Base-by-base conservation (phyloP, 2,329 filamentous ascomycete species). In the Microdochium bolleyi region DNA sequence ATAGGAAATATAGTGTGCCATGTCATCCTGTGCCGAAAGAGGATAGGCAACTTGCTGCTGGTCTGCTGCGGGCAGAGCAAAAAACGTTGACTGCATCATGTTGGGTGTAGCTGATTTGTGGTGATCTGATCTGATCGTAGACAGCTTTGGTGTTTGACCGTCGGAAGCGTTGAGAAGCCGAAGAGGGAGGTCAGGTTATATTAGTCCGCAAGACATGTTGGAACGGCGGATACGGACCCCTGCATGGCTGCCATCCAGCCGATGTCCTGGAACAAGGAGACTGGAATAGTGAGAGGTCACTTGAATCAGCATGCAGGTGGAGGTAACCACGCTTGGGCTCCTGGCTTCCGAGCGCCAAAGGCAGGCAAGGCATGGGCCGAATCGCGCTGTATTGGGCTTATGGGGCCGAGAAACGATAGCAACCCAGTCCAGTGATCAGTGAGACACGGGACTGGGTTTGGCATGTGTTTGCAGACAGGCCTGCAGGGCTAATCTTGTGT, bases 321-420 rank as follows among this genome's bases (percentile, higher is more conserved):
- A 46, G 41, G 41, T 11, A 22, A 21, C 19, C 3, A 16, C 16
- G 19, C 41, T 19, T 24, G 41, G 9, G 21, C 16, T 19, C 9
- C 13, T 19, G 7, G 19, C 16, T 7, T 21, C 7, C 22, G 41
- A 46, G 41, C 41, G 41, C 7, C 41, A 22, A 46, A 19, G 16
- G 41, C 19, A 19, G 3, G 19, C 14, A 7, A 7, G 19, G 41
- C 19, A 46, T 7, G 61, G 61, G 57, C 58, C 60, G 58, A 60
- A 59, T 55, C 57, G 55, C 58, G 62, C 57, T 58, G 57, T 67
- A 67, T 67, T 67, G 60, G 65, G 60, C 60, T 59, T 60, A 59
- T 66, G 64, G 63, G 63, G 62, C 64, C 65, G 65, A 67, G 63
- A 65, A 62, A 64, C 61, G 61, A 62, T 61, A 65, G 55, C 58